Evolutionary conservation across 257 asterid genomes (phyloP), one percentile per base, ranked within the genome.

Genomic region (Penstemon eatonii): DNA sequence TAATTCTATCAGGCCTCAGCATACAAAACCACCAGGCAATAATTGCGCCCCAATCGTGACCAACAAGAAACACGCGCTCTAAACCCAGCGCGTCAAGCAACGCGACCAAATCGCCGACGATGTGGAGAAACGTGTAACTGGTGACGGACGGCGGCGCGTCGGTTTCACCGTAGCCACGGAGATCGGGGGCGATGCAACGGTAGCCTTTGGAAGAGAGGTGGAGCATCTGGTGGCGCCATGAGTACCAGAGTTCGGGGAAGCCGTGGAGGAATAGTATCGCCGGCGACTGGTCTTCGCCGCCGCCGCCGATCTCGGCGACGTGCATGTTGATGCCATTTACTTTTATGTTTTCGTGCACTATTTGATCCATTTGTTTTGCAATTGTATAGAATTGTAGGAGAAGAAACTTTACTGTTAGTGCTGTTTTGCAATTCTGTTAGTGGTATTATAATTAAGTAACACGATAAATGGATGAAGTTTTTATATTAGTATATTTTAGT

Each of bases 1-100:
- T 61, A 38, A 61, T 19, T 13, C 54, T 37, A 59, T 59, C 64
- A 37, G 64, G 64, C 64, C 64, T 79, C 47, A 75, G 68, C 77
- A 84, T 60, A 63, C 83, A 79, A 5, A 84, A 46, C 61, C 49
- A 40, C 89, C 89, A 81, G 6, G 87, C 87, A 13, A 84, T 54
- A 3, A 12, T 0, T 1, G 89, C 87, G 67, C 86, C 89, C 84
- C 86, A 84, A 47, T 84, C 89, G 57, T 84, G 89, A 3, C 86
- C 89, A 33, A 84, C 89, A 42, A 81, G 75, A 71, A 84, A 81
- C 72, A 81, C 87, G 72, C 79, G 65, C 36, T 79, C 80, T 67
- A 36, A 66, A 19, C 69, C 79, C 33, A 81, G 40, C 3, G 70
- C 76, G 11, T 77, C 70, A 9, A 81, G 45, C 10, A 84, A 82